Evolutionary conservation across 2,329 filamentous ascomycete species (phyloP), one percentile per base, ranked within the genome.

Genomic region (Phyllosticta citribraziliensis): DNA sequence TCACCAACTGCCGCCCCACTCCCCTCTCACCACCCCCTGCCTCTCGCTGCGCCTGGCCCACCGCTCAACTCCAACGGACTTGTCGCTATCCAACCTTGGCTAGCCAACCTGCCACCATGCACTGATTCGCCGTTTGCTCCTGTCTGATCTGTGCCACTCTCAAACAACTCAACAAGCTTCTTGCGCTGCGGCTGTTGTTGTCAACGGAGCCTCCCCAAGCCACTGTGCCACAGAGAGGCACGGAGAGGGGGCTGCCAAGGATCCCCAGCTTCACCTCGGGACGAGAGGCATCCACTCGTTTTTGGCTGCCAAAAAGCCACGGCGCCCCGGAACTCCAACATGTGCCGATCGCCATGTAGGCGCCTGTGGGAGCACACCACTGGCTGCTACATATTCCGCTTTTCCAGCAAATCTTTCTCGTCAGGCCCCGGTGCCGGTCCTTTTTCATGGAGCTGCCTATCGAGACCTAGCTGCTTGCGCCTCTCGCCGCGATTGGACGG

Each of bases 221-320:
- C 40, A 60, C 53, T 25, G 58, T 60, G 40, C 51, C 53, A 60
- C 58, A 56, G 53, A 14, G 35, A 55, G 57, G 30, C 51, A 53
- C 51, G 51, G 51, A n/a, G 40, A 47, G 40, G 40, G 40, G 40
- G 40, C n/a, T 47, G 40, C 40, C 40, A 47, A 47, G 40, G 40
- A 47, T 47, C 40, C 40, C 4, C 4, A 47, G 40, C 40, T 47
- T n/a, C 40, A 47, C 17, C 14, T n/a, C 40, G 40, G 40, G n/a
- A 47, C 14, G 14, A 47, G 40, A 47, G 40, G 40, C 40, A 47
- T 47, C 40, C 40, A n/a, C 40, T 47, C 40, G 40, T 47, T n/a
- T 17, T 47, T 47, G 40, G n/a, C 40, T 47, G 40, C 14, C 40
- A 47, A 47, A 47, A 47, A 47, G 40, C 40, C 40, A 47, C 40